Evolutionary conservation across 1,284 basidiomycete genomes (phyloP).

Genomic region (Sporisorium scitamineum): DNA sequence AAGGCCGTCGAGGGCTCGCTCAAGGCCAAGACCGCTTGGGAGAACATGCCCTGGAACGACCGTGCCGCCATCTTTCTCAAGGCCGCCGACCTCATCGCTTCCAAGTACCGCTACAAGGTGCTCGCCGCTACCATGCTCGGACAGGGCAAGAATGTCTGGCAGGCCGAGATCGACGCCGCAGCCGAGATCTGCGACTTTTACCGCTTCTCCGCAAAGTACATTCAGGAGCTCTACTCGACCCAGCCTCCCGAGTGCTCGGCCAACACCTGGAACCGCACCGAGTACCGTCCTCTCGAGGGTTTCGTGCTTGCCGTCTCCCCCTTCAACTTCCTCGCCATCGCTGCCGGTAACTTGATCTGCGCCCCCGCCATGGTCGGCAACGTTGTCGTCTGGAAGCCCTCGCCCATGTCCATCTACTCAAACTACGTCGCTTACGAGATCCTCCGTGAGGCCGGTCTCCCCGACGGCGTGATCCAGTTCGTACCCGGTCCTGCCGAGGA

Average conservation of each 20-base stretch:
- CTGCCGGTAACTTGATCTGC: constrained; percentile 60
- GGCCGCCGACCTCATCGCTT: constrained; percentile 82
- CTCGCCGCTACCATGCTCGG: constrained; percentile 97
- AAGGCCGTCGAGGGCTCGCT: constrained; percentile 89
- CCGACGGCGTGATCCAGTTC: constrained; percentile 95
- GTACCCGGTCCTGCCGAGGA: constrained; percentile 75
- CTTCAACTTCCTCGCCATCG: constrained; percentile 83
- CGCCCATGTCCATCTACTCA: constrained; percentile 92
- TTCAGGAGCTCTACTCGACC: constrained; percentile 90
- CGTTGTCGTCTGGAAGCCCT: constrained; percentile 96
- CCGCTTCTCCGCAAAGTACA: constrained; percentile 95
- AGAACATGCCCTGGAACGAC: constrained; percentile 93
- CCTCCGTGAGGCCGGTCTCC: constrained; percentile 91
- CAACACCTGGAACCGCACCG: constrained; percentile 95
- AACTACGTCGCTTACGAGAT: constrained; percentile 94
- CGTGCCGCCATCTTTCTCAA: constrained; percentile 97
- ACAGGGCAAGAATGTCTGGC: constrained; percentile 99
- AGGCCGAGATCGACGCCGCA: constrained; percentile 98
- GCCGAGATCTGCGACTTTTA: constrained; percentile 96
- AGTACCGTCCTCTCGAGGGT: constrained; percentile 95
- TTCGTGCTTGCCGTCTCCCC: constrained; percentile 97
- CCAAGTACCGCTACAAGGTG: constrained; percentile 91
- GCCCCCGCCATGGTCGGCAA: constrained; percentile 95
- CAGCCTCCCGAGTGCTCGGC: constrained; percentile 88
- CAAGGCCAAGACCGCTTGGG: constrained; percentile 87